Evolutionary conservation across 1,284 basidiomycete species (phyloP).

Genomic region (Acaromyces ingoldii): DNA sequence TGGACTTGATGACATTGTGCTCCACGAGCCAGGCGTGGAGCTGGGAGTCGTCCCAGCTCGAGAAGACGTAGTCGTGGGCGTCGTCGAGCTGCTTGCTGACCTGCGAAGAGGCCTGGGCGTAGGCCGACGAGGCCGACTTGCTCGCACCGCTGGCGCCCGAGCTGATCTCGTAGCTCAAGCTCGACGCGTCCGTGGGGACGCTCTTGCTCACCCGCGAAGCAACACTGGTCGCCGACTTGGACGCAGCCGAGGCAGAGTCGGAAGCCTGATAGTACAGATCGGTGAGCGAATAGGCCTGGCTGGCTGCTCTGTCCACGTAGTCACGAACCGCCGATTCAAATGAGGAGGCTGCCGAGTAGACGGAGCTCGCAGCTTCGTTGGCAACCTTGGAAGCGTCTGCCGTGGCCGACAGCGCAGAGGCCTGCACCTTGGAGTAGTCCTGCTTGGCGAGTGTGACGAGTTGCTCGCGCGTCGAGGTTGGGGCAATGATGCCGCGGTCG

Average conservation of each 20-base stretch:
- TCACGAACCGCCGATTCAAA: conserved; percentile 34
- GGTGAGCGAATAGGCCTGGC: conserved; percentile 24
- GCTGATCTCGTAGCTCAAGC: background rate
- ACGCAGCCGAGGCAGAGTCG: conserved; percentile 30
- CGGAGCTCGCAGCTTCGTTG: conserved; percentile 18
- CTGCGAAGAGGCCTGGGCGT: conserved; percentile 29
- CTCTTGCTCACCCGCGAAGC: conserved; percentile 23
- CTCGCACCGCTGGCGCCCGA: conserved; percentile 18
- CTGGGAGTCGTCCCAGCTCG: conserved; percentile 37
- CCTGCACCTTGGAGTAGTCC: conserved; percentile 36
- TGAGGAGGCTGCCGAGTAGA: conserved; percentile 32
- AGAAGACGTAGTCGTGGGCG: conserved; percentile 47
- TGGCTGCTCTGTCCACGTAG: conserved; percentile 11
- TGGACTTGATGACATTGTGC: conserved; percentile 39
- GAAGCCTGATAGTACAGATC: conserved; percentile 35
- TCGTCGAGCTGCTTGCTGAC: conserved; percentile 26
- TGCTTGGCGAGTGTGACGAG: conserved; percentile 41
- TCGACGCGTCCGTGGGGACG: conserved; percentile 7
- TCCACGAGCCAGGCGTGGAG: conserved; percentile 36
- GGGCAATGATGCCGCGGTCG: conserved; percentile 47
- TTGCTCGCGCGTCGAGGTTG: conserved; percentile 41
- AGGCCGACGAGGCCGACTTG: conserved; percentile 27
- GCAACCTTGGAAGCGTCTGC: conserved; percentile 22
- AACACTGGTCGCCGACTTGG: conserved; percentile 14
- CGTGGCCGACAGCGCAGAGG: conserved; percentile 16